Evolutionary conservation across 352 stramenopile species (phyloP), one percentile per base, ranked within the genome.

Genomic region (Phytopythium cucurbitacearum): DNA sequence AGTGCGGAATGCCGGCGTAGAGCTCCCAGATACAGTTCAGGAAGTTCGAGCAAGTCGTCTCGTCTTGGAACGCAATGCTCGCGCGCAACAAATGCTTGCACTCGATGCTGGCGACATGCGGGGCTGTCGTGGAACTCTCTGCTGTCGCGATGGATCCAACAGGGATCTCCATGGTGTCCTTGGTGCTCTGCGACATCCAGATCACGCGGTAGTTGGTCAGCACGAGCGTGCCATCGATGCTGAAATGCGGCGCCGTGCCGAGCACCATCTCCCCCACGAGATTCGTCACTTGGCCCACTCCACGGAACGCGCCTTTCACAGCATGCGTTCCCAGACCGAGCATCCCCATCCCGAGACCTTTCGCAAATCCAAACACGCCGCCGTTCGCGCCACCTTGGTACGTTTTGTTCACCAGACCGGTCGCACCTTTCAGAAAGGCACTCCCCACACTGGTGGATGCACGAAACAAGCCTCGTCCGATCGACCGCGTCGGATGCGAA

Each of bases 121-220:
- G 81, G 7, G 85, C 85, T 38, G 80, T 92, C 12, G 84, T 83
- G 0, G 79, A 91, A 57, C 79, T 93, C 54, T 95, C 85, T 34
- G 90, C 79, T 3, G 70, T 73, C 39, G 87, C 35, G 28, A 95
- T 88, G 1, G 83, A 91, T 5, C 80, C 76, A 12, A 95, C 35
- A 32, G 81, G 85, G 43, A 95, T 91, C 56, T 94, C 78, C 65
- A 95, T 80, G 5, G 78, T 77, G 51, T 94, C 85, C 47, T 87
- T 74, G 0, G 78, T 85, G 57, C 69, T 89, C 51, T 84, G 67
- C 4, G 85, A 87, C 58, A 85, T 74, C 85, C 85, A 95, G 45
- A 95, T 91, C 6, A 95, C 69, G 21, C 85, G 83, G 44, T 91
- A 92, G 57, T 93, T 95, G 9, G 83, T 95, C 7, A 94, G 60